Evolutionary conservation across 495 filamentous ascomycete species (phyloP).

Genomic region (Cairneyella variabilis): DNA sequence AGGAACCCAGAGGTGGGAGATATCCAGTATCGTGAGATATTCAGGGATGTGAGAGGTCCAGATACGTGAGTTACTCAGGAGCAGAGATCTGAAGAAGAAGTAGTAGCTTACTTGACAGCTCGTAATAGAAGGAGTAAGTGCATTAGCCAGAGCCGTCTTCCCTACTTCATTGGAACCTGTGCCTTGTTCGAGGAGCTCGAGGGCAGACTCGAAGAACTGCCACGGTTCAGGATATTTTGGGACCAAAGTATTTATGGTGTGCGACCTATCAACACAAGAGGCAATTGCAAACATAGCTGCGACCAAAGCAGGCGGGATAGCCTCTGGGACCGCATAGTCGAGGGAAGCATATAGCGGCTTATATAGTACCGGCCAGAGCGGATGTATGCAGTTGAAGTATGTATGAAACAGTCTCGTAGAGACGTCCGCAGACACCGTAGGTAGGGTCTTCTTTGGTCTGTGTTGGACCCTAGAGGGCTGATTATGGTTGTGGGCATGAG

Average conservation of each 20-base stretch:
- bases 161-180: too few species aligned
- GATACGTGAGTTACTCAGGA: too few species aligned
- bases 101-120: slow-evolving; percentile 23
- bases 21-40: too few species aligned
- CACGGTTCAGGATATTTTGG: slow-evolving; percentile 14
- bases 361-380: slow-evolving; percentile 26
- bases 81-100: too few species aligned
- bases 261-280: slow-evolving; percentile 17
- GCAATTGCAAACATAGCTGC: slow-evolving; percentile 23
- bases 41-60: too few species aligned
- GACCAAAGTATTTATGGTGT: not conserved
- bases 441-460: not conserved
- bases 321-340: slow-evolving; percentile 14
- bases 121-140: slow-evolving; percentile 17
- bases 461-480: too few species aligned
- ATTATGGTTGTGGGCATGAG: too few species aligned
- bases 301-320: slow-evolving; percentile 14
- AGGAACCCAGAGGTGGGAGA: too few species aligned
- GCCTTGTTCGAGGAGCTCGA: slow-evolving; percentile 14
- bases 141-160: not conserved
- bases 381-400: slow-evolving; percentile 26
- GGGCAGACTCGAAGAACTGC: slow-evolving; percentile 18
- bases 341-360: slow-evolving; percentile 23
- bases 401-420: slow-evolving; percentile 17
- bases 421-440: slow-evolving; percentile 6